Evolutionary conservation across 2,329 filamentous ascomycete species (phyloP), one percentile per base, ranked within the genome.

Genomic region (Cordyceps cateniannulata): DNA sequence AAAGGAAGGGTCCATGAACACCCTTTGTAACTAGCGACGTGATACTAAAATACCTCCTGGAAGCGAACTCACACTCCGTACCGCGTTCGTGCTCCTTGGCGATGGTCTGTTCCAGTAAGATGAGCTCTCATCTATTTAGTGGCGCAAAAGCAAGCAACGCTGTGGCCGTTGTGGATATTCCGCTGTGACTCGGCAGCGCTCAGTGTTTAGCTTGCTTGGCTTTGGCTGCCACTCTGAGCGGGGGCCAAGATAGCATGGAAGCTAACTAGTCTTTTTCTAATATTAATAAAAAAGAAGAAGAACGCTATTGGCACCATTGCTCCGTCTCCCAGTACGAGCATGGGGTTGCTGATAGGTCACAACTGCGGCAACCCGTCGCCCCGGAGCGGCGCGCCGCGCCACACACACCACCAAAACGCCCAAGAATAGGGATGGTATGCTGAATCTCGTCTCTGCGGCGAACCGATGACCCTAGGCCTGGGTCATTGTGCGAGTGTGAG

Each of bases 81-180:
- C 42, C 32, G 12, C 32, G 48, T 29, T 29, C 27, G 48, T 50
- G 25, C 47, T 20, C 25, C 10, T 25, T 10, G 27, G 35, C 50
- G 48, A 51, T 51, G 29, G 27, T 14, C n/a, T 51, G 49, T 51
- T 35, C 49, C 49, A 51, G 49, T 51, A 51, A 51, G 29, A 51
- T 51, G 49, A 51, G 49, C 29, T 24, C 49, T 51, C 29, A 51
- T 51, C 49, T 40, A 51, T 51, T 29, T 40, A 51, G 49, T 51
- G 49, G 49, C 49, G 49, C 32, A 32, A 32, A 14, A 32, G n/a
- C 27, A 29, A 51, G 29, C 29, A 24, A 22, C 49, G n/a, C 29
- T 24, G 29, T 32, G 27, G 27, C n/a, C 49, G 9, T 12, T 35
- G 49, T 38, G 49, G 49, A 16, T 38, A 51, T 32, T 27, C n/a